Conservation (phyloP, 2,329 filamentous ascomycete genomes). For the Dactylella cylindrospora region DNA sequence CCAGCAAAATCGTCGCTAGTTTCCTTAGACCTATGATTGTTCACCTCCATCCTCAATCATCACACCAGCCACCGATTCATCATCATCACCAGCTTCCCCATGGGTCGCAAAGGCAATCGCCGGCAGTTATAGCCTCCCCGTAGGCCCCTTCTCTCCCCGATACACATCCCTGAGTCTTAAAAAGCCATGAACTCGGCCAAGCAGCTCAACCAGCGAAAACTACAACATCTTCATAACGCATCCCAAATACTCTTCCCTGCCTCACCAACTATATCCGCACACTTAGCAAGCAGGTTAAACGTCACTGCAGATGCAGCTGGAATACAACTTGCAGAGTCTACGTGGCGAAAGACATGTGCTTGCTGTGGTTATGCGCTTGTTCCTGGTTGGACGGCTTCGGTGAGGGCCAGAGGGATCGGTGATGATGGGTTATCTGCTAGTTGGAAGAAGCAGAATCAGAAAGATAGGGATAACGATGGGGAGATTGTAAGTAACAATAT, state of each 20-base stretch:
- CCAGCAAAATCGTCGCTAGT: too few relatives aligned
- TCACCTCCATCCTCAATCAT: too few relatives aligned
- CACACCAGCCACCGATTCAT: too few relatives aligned
- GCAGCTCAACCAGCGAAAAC: conserved; percentile 33
- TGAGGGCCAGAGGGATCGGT: conserved; percentile 23
- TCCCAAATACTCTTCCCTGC: conserved; percentile 23
- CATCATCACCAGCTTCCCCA: too few relatives aligned
- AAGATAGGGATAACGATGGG: neutral
- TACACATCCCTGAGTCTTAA: too few relatives aligned
- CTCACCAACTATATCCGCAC: conserved; percentile 27
- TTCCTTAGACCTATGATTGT: too few relatives aligned
- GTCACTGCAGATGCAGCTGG: conserved; percentile 6
- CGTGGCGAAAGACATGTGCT: conserved; percentile 32
- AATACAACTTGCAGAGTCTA: conserved; percentile 26
- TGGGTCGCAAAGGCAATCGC: too few relatives aligned
- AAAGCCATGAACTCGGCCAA: conserved; percentile 27
- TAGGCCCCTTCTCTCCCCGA: too few relatives aligned
- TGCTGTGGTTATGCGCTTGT: conserved; percentile 25
- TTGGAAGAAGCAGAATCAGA: neutral
- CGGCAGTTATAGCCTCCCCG: too few relatives aligned
- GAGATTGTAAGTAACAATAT: neutral
- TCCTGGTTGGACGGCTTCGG: conserved; percentile 35
- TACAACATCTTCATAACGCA: conserved; percentile 24
- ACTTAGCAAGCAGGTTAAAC: conserved; percentile 14
- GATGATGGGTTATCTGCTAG: neutral